A percentile compares a stretch with the other conserved stretches of the same genome.
These are phyloP conservation scores for Thecaphora thlaspeos DNA, from an alignment of 1,284 basidiomycete species.

Conservation along the genomic window DNA sequence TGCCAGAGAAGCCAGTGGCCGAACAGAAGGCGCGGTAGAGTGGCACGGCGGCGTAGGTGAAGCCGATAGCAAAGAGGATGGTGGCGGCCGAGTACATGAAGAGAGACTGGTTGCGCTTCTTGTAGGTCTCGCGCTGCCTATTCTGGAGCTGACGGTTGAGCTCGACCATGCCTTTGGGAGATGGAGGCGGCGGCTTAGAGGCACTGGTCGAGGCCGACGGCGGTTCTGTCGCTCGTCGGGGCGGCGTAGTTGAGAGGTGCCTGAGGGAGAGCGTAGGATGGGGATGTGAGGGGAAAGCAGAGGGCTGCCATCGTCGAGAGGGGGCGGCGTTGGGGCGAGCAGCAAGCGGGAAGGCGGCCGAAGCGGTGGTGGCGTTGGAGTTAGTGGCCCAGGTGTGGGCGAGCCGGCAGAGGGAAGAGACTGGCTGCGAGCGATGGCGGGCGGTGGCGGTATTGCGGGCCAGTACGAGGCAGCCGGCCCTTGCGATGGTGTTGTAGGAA, in stretches of 20 bases:
- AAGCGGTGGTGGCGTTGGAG: too few species aligned
- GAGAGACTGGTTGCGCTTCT: constrained; percentile 66
- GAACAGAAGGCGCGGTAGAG: constrained; percentile 97
- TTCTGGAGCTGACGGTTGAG: constrained; percentile 24
- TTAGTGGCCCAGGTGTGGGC: constrained; percentile 24
- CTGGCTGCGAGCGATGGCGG: too few species aligned
- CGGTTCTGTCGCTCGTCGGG: neutral
- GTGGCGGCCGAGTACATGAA: constrained; percentile 77
- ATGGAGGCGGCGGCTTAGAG: constrained; percentile 4
- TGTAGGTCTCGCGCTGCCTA: constrained; percentile 30
- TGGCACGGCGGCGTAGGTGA: constrained; percentile 93
- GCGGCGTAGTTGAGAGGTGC: neutral
- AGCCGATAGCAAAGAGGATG: constrained; percentile 77
- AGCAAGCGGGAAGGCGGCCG: neutral
- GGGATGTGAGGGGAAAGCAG: too few species aligned
- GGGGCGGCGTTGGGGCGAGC: too few species aligned
- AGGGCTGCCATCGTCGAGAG: too few species aligned
- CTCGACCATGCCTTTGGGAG: neutral
- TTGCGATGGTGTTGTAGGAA: too few species aligned
- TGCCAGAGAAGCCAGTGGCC: constrained; percentile 93
- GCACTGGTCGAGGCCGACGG: constrained; percentile 10
- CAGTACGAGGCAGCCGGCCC: too few species aligned
- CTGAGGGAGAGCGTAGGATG: too few species aligned
- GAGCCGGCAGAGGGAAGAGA: constrained; percentile 19
- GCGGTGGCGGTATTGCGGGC: too few species aligned